Percentiles rank a stretch among this genome's conserved stretches.
phyloP scores from a whole-genome alignment of 805 yeast genomes.

The Tetrapisispora pingtungensis region DNA sequence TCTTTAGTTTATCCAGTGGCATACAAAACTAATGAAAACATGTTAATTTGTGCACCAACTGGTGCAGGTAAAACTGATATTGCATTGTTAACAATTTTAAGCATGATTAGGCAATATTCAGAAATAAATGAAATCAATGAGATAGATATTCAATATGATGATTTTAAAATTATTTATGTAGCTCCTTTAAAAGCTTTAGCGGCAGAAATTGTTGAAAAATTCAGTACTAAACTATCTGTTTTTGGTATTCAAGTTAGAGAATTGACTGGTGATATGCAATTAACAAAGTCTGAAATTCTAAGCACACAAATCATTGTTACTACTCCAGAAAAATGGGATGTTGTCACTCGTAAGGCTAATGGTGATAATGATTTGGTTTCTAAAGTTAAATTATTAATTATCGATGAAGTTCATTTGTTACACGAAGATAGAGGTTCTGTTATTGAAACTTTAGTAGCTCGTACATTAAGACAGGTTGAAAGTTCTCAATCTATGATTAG shows the following conservation, averaged over 20 bases:
- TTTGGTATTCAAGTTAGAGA: slow-evolving; percentile 80
- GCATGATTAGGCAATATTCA: slow-evolving; percentile 64
- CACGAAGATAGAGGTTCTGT: slow-evolving; percentile 99
- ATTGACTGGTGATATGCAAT: slow-evolving; percentile 92
- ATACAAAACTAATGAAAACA: slow-evolving; percentile 84
- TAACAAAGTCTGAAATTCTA: slow-evolving; percentile 68
- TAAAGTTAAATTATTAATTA: slow-evolving; percentile 75
- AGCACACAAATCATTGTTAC: slow-evolving; percentile 84
- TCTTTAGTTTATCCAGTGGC: slow-evolving; percentile 87
- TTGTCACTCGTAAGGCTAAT: slow-evolving; percentile 83
- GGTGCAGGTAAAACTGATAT: slow-evolving; percentile 98
- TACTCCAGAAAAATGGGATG: slow-evolving; percentile 97
- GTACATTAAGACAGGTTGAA: slow-evolving; percentile 92
- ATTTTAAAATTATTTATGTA: slow-evolving; percentile 83
- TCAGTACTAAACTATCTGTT: slow-evolving; percentile 68
- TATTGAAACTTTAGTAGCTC: slow-evolving; percentile 86
- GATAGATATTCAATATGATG: slow-evolving; percentile 66
- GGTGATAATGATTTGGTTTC: slow-evolving; percentile 81
- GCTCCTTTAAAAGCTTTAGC: slow-evolving; percentile 93
- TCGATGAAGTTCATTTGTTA: slow-evolving; percentile 92
- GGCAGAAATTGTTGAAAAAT: slow-evolving; percentile 91
- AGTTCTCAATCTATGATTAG: slow-evolving; percentile 88
- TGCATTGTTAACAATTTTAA: slow-evolving; percentile 71
- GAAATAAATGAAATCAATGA: slow-evolving; percentile 41
- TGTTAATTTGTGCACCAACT: slow-evolving; percentile 95